Percentiles rank a stretch among this genome's conserved stretches.
Conservation (phyloP, 805 yeast species). For the Kluyveromyces dobzhanskii region DNA sequence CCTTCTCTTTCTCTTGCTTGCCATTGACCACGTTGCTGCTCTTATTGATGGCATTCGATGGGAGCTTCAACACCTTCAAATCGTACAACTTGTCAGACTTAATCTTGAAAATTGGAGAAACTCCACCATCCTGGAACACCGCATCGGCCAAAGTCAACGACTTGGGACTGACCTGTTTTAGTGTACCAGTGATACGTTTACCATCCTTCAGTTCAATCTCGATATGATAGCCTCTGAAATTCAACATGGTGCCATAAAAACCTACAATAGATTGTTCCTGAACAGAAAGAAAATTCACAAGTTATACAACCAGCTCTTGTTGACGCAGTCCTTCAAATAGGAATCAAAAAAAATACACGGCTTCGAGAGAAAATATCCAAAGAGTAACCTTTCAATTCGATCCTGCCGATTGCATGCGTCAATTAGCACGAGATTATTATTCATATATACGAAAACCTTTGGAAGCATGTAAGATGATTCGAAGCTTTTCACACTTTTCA, state of each 20-base stretch:
- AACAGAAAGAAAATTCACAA: too few species aligned
- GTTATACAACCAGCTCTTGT: too few species aligned
- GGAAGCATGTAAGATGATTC: too few species aligned
- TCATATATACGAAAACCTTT: too few species aligned
- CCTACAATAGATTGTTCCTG: too few species aligned
- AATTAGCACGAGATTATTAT: too few species aligned
- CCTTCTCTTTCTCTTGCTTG: slow-evolving; percentile 30
- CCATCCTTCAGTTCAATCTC: slow-evolving; percentile 37
- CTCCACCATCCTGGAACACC: slow-evolving; percentile 23
- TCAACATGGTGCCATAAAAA: slow-evolving; percentile 24
- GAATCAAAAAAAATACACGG: too few species aligned
- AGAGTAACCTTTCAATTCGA: too few species aligned
- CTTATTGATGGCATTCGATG: neutral
- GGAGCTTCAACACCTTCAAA: slow-evolving; percentile 27
- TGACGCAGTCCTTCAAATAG: too few species aligned
- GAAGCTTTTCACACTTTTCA: too few species aligned
- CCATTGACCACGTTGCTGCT: neutral
- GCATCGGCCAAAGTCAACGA: slow-evolving; percentile 34
- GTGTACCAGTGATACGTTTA: slow-evolving; percentile 33
- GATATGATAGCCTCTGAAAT: slow-evolving; percentile 40
- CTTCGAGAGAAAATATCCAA: too few species aligned
- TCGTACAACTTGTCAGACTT: slow-evolving; percentile 29
- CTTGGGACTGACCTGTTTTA: slow-evolving; percentile 35
- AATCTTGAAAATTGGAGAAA: slow-evolving; percentile 28
- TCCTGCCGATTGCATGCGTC: too few species aligned